Percentiles rank a stretch among this genome's conserved stretches.
Evolutionary conservation across 345 rosid species (phyloP).

Genomic region (Anacardium occidentale): DNA sequence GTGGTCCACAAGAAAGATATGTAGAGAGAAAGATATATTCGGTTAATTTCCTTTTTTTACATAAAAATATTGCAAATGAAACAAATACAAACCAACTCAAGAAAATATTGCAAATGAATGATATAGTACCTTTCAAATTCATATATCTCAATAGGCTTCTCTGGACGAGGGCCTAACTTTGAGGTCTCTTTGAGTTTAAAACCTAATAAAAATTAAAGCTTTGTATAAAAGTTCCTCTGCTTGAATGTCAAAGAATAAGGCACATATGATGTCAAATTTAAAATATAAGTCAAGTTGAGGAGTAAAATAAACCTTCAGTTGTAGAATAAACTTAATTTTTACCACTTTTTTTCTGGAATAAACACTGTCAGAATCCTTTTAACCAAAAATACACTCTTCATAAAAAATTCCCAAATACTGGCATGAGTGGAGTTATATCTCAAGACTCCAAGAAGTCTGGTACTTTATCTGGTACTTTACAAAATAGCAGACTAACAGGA

Average conservation of each 20-base stretch:
- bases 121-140: constrained; percentile 80
- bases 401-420: neutral
- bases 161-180: constrained; percentile 85
- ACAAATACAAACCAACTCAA: neutral
- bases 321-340: neutral
- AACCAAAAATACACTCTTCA: neutral
- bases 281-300: neutral
- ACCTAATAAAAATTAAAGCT: constrained; percentile 40
- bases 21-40: constrained; percentile 18
- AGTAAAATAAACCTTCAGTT: constrained; percentile 11
- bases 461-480: no score
- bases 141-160: constrained; percentile 85
- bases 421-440: neutral
- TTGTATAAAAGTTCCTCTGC: neutral
- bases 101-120: constrained; percentile 6
- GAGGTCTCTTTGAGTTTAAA: constrained; percentile 68
- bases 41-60: constrained; percentile 18
- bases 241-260: neutral
- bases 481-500: no score
- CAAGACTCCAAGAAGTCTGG: no score
- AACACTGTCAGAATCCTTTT: constrained; percentile 5
- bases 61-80: constrained; percentile 4
- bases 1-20: constrained; percentile 26
- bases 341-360: neutral
- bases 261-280: neutral